Evolutionary conservation across 805 yeast species (phyloP).

Genomic region (Saccharomycopsis babjevae): DNA sequence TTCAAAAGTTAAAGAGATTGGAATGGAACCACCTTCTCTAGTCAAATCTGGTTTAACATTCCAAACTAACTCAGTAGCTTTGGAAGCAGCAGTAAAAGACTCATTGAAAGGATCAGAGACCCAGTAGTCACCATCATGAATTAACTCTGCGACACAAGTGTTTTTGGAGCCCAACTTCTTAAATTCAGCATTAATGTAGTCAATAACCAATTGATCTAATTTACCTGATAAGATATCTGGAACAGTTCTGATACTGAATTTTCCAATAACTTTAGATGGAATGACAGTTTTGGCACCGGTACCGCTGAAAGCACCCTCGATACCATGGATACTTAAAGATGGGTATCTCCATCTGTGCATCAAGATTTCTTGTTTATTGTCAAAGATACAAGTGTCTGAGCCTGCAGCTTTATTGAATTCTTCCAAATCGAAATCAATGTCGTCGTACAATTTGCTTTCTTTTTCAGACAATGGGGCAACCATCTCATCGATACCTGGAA

Average conservation of each 20-base stretch:
- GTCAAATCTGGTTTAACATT: slow-evolving; percentile 92
- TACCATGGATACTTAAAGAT: slow-evolving; percentile 89
- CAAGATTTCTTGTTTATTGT: slow-evolving; percentile 71
- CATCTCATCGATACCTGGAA: slow-evolving; percentile 88
- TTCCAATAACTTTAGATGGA: slow-evolving; percentile 89
- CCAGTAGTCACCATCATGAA: slow-evolving; percentile 97
- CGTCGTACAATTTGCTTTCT: slow-evolving; percentile 72
- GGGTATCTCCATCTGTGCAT: slow-evolving; percentile 99
- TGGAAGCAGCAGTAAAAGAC: slow-evolving; percentile 84
- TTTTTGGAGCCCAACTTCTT: slow-evolving; percentile 68
- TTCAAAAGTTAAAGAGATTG: slow-evolving; percentile 92
- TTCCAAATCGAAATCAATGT: slow-evolving; percentile 72
- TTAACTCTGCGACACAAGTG: slow-evolving; percentile 55
- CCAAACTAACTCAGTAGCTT: slow-evolving; percentile 93
- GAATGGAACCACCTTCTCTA: slow-evolving; percentile 98
- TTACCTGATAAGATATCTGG: slow-evolving; percentile 81
- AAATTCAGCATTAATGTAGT: slow-evolving; percentile 59
- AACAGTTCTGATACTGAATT: slow-evolving; percentile 94
- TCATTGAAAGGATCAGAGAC: slow-evolving; percentile 88
- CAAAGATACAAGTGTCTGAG: slow-evolving; percentile 69
- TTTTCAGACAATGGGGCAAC: slow-evolving; percentile 84
- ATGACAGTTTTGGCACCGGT: slow-evolving; percentile 98
- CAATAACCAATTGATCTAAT: slow-evolving; percentile 67
- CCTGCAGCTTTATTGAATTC: slow-evolving; percentile 88
- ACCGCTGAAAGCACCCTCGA: slow-evolving; percentile 94